These are phyloP conservation scores for Phytopythium kandeliae DNA, from an alignment of 352 stramenopile genomes.

Conservation along the genomic window DNA sequence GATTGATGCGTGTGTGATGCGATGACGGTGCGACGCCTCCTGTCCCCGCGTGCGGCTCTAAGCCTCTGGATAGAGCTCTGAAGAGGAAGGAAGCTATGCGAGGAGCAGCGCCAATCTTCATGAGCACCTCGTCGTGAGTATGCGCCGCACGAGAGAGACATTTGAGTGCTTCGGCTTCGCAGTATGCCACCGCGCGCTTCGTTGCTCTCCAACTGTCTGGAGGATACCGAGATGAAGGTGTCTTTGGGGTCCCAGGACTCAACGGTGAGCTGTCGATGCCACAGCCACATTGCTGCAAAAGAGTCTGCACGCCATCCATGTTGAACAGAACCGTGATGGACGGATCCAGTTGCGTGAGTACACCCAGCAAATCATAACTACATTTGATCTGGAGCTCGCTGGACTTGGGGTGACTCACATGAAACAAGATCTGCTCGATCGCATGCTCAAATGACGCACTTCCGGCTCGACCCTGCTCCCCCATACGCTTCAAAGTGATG, in stretches of 20 bases:
- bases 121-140: conserved; percentile 57
- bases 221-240: conserved; percentile 1
- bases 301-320: conserved; percentile 44
- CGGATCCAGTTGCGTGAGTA: conserved; percentile 47
- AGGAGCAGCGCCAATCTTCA: conserved; percentile 50
- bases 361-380: conserved; percentile 51
- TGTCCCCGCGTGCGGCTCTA: background rate
- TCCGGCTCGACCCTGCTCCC: conserved; percentile 38
- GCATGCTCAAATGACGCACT: conserved; percentile 47
- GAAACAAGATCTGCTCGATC: conserved; percentile 44
- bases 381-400: conserved; percentile 28
- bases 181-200: conserved; percentile 14
- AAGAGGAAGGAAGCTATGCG: conserved; percentile 43
- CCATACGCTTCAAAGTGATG: conserved; percentile 46
- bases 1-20: background rate
- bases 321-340: conserved; percentile 61
- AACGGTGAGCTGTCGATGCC: conserved; percentile 1
- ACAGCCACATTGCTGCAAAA: conserved; percentile 44
- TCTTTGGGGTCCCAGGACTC: background rate
- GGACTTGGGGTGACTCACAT: conserved; percentile 20
- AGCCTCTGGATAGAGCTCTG: conserved; percentile 17
- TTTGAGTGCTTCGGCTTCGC: conserved; percentile 54
- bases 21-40: background rate
- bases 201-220: conserved; percentile 12
- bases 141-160: conserved; percentile 48